Conservation (phyloP, 495 filamentous ascomycete species). For the Penicillium lagena region DNA sequence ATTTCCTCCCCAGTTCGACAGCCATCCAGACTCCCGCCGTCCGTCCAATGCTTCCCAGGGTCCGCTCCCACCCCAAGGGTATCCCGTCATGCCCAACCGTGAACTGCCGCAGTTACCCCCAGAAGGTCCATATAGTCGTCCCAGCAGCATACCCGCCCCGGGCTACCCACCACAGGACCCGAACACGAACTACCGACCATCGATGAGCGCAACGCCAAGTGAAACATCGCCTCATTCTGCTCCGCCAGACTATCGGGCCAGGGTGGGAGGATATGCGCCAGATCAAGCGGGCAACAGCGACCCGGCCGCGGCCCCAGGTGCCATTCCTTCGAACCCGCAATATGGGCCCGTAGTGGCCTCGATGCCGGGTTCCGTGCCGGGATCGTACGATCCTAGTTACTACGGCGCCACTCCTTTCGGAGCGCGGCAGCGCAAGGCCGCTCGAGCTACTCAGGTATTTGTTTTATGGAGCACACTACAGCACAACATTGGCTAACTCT, state of each 20-base stretch:
- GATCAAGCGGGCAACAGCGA: slow-evolving; percentile 23
- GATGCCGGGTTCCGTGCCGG: slow-evolving; percentile 7
- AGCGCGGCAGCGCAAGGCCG: slow-evolving; percentile 35
- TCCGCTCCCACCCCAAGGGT: slow-evolving; percentile 22
- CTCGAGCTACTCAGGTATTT: slow-evolving; percentile 37
- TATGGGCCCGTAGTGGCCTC: neutral
- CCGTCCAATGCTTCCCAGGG: slow-evolving; percentile 24
- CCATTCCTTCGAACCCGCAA: slow-evolving; percentile 20
- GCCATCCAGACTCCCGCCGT: slow-evolving; percentile 28
- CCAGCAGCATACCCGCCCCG: slow-evolving; percentile 25
- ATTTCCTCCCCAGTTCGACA: slow-evolving; percentile 27
- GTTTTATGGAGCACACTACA: neutral
- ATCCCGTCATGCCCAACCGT: slow-evolving; percentile 26
- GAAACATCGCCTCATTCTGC: slow-evolving; percentile 31
- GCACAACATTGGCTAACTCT: neutral
- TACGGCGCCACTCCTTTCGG: slow-evolving; percentile 1
- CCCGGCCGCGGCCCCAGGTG: slow-evolving; percentile 14
- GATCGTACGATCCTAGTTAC: slow-evolving; percentile 24
- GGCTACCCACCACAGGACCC: slow-evolving; percentile 15
- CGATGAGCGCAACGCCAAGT: slow-evolving; percentile 30
- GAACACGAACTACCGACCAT: slow-evolving; percentile 18
- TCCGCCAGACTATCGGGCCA: slow-evolving; percentile 31
- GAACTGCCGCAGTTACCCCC: slow-evolving; percentile 35
- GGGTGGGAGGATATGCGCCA: slow-evolving; percentile 15
- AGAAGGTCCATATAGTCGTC: slow-evolving; percentile 31